These are phyloP conservation scores for Exobasidium rhododendri DNA, from an alignment of 1,284 basidiomycete species.

Conservation along the genomic window DNA sequence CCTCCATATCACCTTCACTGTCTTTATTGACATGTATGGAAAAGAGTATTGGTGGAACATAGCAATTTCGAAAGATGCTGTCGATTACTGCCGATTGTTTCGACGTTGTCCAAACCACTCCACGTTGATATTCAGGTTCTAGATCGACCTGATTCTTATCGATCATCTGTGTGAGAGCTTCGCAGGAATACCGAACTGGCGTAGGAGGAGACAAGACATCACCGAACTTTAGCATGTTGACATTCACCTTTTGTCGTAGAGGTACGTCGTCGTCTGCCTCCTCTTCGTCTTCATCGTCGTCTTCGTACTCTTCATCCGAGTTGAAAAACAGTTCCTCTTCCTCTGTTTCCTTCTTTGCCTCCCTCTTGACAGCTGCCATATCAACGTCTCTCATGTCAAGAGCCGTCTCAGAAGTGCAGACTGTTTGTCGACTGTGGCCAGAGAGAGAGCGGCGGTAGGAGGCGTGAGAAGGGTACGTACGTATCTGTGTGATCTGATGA, in stretches of 20 bases:
- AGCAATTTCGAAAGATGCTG: slow-evolving; percentile 37
- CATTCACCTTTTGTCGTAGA: background rate
- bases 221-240: background rate
- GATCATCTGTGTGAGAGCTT: background rate
- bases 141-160: slow-evolving; percentile 22
- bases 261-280: background rate
- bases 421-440: too few species aligned
- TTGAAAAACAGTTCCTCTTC: background rate
- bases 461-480: too few species aligned
- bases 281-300: background rate
- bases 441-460: too few species aligned
- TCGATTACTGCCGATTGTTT: slow-evolving; percentile 42
- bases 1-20: slow-evolving; percentile 11
- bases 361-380: background rate
- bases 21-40: slow-evolving; percentile 18
- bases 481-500: too few species aligned
- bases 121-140: slow-evolving; percentile 42
- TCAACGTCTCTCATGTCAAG: background rate
- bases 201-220: background rate
- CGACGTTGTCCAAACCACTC: slow-evolving; percentile 29
- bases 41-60: slow-evolving; percentile 38
- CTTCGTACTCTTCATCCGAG: background rate
- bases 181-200: background rate
- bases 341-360: background rate
- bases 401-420: too few species aligned